A percentile compares a stretch with the other conserved stretches of the same genome.
Evolutionary conservation across 2,329 filamentous ascomycete genomes (phyloP).

Genomic region (Fonsecaea pedrosoi): DNA sequence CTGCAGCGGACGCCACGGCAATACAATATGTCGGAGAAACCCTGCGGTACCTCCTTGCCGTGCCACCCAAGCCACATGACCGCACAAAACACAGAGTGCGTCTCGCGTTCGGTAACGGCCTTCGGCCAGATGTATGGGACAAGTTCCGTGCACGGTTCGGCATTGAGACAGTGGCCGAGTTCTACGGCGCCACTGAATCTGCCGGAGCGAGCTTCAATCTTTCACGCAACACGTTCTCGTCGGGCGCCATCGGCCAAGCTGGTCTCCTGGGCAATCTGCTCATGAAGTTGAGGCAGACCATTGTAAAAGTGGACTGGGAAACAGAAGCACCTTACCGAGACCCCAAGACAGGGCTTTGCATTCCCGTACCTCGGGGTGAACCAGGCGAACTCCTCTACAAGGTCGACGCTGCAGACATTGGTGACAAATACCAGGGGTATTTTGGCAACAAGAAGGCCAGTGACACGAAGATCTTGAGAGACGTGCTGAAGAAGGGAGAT

Average conservation of each 20-base stretch:
- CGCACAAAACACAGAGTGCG: slow-evolving; percentile 71
- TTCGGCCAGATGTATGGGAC: slow-evolving; percentile 86
- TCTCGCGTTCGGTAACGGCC: slow-evolving; percentile 80
- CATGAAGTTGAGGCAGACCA: slow-evolving; percentile 58
- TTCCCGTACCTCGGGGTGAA: slow-evolving; percentile 62
- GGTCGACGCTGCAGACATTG: slow-evolving; percentile 62
- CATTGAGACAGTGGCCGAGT: slow-evolving; percentile 75
- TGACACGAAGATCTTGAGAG: slow-evolving; percentile 66
- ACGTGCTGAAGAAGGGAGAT: slow-evolving; percentile 72
- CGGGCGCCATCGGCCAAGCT: slow-evolving; percentile 78
- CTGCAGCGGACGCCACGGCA: slow-evolving; percentile 70
- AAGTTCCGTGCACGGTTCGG: slow-evolving; percentile 81
- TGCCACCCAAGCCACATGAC: slow-evolving; percentile 72
- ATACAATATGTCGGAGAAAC: slow-evolving; percentile 83
- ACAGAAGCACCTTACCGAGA: slow-evolving; percentile 73
- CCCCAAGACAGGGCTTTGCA: slow-evolving; percentile 72
- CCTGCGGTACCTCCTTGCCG: slow-evolving; percentile 73
- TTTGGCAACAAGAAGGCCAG: slow-evolving; percentile 72
- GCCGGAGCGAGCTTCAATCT: slow-evolving; percentile 74
- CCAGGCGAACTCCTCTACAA: slow-evolving; percentile 72
- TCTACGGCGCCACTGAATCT: slow-evolving; percentile 81
- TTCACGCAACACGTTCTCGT: slow-evolving; percentile 72
- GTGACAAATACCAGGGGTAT: slow-evolving; percentile 71
- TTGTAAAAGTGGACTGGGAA: slow-evolving; percentile 75
- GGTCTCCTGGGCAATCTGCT: slow-evolving; percentile 67